Evolutionary conservation across 73 alveolate species (phyloP).

Genomic region (Uronychia binucleata): DNA sequence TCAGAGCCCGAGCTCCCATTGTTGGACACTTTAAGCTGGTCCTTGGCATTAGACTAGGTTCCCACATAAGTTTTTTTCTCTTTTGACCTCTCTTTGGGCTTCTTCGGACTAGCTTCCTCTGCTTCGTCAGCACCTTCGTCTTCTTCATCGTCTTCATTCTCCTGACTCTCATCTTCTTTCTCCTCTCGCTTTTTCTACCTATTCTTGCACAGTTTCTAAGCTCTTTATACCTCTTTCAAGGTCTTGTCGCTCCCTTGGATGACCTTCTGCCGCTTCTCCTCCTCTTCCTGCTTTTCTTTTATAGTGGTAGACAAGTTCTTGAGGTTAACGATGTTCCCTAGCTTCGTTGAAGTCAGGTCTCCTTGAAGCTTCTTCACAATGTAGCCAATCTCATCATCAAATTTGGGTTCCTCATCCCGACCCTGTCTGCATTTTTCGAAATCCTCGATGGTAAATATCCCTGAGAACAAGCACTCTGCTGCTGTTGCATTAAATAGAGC

Average conservation of each 20-base stretch:
- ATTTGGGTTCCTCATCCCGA: no score
- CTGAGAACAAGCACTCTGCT: no score
- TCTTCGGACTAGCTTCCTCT: background rate
- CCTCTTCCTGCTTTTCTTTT: background rate
- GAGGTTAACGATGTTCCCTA: background rate
- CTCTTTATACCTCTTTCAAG: background rate
- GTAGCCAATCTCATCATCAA: no score
- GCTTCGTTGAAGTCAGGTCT: no score
- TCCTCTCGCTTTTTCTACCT: background rate
- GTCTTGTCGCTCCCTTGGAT: background rate
- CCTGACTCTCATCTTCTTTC: background rate
- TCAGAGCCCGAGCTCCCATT: no score
- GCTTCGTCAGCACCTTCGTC: background rate
- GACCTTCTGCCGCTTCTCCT: background rate
- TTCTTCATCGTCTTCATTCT: background rate
- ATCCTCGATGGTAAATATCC: no score
- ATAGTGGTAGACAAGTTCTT: background rate
- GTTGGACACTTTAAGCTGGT: no score
- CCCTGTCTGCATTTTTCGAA: no score
- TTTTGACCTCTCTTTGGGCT: background rate
- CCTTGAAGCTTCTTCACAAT: no score
- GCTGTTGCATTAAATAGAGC: no score
- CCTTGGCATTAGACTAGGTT: no score
- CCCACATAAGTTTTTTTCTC: background rate
- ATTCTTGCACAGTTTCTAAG: background rate